Percentiles rank a stretch among this genome's conserved stretches.
These are phyloP conservation scores for Schizochytrium sp. DNA, from an alignment of 108 stramenopile species.

Conservation along the genomic window DNA sequence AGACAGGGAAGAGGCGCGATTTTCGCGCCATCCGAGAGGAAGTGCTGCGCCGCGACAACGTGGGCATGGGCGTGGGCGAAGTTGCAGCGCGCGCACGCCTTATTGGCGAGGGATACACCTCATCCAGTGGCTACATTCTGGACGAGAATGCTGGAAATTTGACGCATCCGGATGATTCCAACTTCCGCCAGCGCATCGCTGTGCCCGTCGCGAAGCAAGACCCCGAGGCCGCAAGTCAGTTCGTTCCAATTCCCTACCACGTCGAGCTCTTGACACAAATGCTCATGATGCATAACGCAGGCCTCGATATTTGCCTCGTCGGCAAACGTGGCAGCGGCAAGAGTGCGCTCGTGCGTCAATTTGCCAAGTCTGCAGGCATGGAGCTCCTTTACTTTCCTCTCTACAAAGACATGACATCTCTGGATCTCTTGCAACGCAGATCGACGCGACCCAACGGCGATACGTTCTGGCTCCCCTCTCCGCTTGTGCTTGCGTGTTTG, in stretches of 20 bases:
- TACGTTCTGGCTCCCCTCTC: conserved; percentile 65
- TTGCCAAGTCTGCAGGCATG: conserved; percentile 43
- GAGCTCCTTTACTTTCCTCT: conserved; percentile 49
- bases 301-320: conserved; percentile 55
- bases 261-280: neutral
- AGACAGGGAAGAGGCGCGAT: neutral
- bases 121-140: neutral
- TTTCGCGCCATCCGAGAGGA: neutral
- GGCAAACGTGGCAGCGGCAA: conserved; percentile 65
- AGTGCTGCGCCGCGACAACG: neutral
- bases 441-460: conserved; percentile 48
- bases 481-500: conserved; percentile 58
- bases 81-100: neutral
- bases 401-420: conserved; percentile 61
- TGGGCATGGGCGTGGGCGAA: neutral
- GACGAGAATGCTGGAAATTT: neutral
- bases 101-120: neutral
- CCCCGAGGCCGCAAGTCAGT: neutral
- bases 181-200: neutral
- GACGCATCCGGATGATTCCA: neutral
- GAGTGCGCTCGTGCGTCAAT: conserved; percentile 39
- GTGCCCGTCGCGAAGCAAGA: neutral
- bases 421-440: conserved; percentile 60
- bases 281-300: conserved; percentile 24
- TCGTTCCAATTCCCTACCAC: neutral